These are phyloP conservation scores for Torulaspora microellipsoides DNA, from an alignment of 805 yeast species.

Conservation along the genomic window DNA sequence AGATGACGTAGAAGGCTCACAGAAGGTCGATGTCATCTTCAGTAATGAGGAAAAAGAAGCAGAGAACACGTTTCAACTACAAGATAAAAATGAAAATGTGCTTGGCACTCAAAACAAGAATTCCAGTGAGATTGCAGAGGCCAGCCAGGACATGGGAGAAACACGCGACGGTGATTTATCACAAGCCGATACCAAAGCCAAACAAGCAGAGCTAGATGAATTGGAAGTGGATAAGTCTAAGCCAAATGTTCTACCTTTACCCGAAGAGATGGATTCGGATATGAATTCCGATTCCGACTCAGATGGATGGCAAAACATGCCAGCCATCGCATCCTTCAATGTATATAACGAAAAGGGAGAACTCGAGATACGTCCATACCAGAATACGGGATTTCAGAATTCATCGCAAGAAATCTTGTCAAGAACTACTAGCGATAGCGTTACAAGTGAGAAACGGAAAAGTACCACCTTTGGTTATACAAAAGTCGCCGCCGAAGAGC, in stretches of 20 bases:
- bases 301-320: slow-evolving; percentile 82
- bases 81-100: no score
- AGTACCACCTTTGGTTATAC: slow-evolving; percentile 64
- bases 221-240: no score
- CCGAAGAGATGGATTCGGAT: slow-evolving; percentile 10
- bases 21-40: no score
- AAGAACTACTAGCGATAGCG: slow-evolving; percentile 1
- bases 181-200: no score
- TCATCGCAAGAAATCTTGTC: slow-evolving; percentile 20
- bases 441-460: slow-evolving; percentile 9
- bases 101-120: no score
- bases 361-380: slow-evolving; percentile 41
- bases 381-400: slow-evolving; percentile 3
- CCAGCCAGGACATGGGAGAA: no score
- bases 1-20: neutral
- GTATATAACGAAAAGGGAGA: slow-evolving; percentile 79
- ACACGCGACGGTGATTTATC: no score
- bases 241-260: neutral
- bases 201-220: no score
- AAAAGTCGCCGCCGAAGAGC: slow-evolving; percentile 81
- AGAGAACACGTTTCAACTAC: no score
- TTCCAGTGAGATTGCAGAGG: no score
- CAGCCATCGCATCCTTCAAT: slow-evolving; percentile 69
- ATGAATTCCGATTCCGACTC: slow-evolving; percentile 38
- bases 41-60: no score